A percentile compares a stretch with the other conserved stretches of the same genome.
These are phyloP conservation scores for Boletus speciosus DNA, from an alignment of 768 basidiomycete genomes.

Conservation along the genomic window DNA sequence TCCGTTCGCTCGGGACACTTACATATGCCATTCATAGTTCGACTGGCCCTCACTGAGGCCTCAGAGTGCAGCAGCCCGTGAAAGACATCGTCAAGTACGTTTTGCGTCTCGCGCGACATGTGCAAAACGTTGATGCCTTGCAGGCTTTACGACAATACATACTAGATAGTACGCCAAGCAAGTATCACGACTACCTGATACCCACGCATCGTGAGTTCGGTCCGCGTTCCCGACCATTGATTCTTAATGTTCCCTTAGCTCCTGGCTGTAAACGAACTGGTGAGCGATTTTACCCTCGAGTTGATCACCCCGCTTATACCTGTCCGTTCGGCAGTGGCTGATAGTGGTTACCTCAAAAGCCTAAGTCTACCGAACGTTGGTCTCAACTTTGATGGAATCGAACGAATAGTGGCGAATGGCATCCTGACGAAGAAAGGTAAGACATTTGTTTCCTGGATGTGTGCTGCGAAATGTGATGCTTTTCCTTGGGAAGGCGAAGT, in stretches of 20 bases:
- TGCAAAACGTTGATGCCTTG: neutral
- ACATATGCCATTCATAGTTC: slow-evolving; percentile 9
- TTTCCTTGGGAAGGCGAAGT: slow-evolving; percentile 21
- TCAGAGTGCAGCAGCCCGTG: slow-evolving; percentile 6
- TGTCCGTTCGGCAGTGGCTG: slow-evolving; percentile 17
- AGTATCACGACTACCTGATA: slow-evolving; percentile 44
- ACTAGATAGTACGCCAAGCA: slow-evolving; percentile 44
- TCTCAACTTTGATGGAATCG: slow-evolving; percentile 26
- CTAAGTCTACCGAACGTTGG: slow-evolving; percentile 22
- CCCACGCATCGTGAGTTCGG: slow-evolving; percentile 47
- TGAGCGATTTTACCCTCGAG: neutral
- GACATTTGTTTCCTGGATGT: neutral
- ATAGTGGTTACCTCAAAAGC: slow-evolving; percentile 26
- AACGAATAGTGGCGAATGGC: slow-evolving; percentile 15
- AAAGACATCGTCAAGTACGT: slow-evolving; percentile 14
- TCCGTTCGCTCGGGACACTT: neutral
- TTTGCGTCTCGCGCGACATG: neutral
- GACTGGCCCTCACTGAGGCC: slow-evolving; percentile 16
- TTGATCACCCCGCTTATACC: neutral
- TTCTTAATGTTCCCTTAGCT: slow-evolving; percentile 30
- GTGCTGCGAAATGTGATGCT: neutral
- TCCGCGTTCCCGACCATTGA: neutral
- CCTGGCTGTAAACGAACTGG: slow-evolving; percentile 57
- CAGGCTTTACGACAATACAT: slow-evolving; percentile 48
- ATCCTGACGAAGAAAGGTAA: slow-evolving; percentile 26